phyloP scores from a whole-genome alignment of 345 rosid species.

The Syzygium oleosum region DNA sequence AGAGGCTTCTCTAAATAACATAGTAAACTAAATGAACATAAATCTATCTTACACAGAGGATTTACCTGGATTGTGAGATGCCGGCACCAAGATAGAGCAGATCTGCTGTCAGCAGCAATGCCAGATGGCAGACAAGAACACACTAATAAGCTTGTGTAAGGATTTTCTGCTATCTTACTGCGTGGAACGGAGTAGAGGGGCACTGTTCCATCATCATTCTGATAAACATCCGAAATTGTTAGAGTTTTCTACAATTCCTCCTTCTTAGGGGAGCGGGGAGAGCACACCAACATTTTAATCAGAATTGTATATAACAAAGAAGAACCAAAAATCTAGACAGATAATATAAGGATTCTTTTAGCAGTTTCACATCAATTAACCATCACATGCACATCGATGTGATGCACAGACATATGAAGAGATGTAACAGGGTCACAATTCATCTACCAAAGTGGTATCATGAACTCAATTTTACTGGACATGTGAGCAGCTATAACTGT shows the following conservation, averaged over 20 bases:
- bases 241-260: neutral
- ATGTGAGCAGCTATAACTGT: neutral
- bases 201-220: constrained; percentile 72
- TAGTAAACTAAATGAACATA: neutral
- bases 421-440: neutral
- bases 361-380: neutral
- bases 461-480: neutral
- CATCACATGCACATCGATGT: neutral
- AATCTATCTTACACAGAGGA: neutral
- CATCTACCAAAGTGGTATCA: neutral
- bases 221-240: constrained; percentile 6
- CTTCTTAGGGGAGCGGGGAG: neutral
- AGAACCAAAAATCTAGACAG: neutral
- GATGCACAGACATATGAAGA: neutral
- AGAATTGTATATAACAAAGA: neutral
- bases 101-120: constrained; percentile 16
- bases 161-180: constrained; percentile 82
- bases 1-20: neutral
- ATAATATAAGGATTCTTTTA: neutral
- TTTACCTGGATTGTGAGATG: constrained; percentile 73
- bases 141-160: constrained; percentile 75
- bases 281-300: neutral
- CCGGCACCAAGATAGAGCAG: constrained; percentile 71
- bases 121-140: constrained; percentile 47
- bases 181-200: constrained; percentile 71